Percentiles rank a stretch among this genome's conserved stretches.
Evolutionary conservation across 441 rosid species (phyloP).

Genomic region (Populus trichocarpa): DNA sequence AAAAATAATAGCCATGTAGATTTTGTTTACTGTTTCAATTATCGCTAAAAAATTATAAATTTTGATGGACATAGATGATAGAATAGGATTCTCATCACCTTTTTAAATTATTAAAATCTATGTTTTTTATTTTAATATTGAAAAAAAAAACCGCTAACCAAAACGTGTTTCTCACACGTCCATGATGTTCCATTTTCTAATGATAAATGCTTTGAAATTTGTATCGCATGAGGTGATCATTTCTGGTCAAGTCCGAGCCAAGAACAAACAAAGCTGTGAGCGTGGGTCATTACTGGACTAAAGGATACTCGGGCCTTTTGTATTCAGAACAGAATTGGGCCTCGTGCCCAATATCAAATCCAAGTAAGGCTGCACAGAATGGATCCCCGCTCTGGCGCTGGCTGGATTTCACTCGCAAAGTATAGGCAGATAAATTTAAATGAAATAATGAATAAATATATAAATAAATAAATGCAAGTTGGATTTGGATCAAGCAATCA

Average conservation of each 20-base stretch:
- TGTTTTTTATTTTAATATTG: too few species aligned
- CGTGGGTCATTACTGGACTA: background rate
- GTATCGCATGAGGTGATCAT: too few species aligned
- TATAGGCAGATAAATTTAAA: background rate
- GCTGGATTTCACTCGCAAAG: background rate
- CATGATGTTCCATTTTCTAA: too few species aligned
- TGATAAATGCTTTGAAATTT: too few species aligned
- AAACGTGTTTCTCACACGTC: too few species aligned
- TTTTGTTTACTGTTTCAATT: too few species aligned
- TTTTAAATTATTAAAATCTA: background rate
- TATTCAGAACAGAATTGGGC: background rate
- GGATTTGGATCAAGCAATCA: background rate
- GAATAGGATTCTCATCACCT: too few species aligned
- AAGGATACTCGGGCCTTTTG: background rate
- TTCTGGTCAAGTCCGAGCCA: too few species aligned
- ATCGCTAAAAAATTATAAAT: too few species aligned
- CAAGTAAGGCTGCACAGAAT: background rate
- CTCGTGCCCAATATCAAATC: background rate
- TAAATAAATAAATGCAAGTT: too few species aligned
- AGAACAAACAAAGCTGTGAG: background rate
- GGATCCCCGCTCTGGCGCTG: background rate
- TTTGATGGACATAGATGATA: too few species aligned
- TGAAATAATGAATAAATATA: background rate
- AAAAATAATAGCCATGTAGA: background rate
- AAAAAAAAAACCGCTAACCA: too few species aligned